phyloP scores from a whole-genome alignment of 75 land plant species.

The Cupressus sempervirens region DNA sequence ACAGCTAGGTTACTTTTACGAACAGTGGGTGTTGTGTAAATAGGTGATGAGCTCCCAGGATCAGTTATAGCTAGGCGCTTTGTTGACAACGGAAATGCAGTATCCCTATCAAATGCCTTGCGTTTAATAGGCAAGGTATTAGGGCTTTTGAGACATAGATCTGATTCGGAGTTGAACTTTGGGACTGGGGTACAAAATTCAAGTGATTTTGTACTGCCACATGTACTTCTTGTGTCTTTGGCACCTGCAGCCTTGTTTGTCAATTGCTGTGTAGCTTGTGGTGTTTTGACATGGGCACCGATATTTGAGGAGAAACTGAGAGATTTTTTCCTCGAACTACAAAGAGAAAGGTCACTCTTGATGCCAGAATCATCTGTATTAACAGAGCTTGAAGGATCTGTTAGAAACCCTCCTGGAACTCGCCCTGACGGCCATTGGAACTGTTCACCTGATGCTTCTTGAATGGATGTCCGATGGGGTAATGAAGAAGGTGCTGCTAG shows the following conservation, averaged over 20 bases:
- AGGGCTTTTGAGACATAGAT: constrained; percentile 39
- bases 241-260: constrained; percentile 13
- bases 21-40: constrained; percentile 33
- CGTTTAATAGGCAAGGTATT: constrained; percentile 63
- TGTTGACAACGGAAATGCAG: constrained; percentile 24
- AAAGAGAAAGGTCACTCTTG: constrained; percentile 28
- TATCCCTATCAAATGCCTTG: constrained; percentile 64
- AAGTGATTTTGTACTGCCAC: constrained; percentile 7
- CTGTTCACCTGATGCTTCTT: constrained; percentile 40
- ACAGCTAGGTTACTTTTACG: constrained; percentile 24
- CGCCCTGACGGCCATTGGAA: constrained; percentile 86
- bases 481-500: constrained; percentile 40
- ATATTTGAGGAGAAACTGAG: constrained; percentile 47
- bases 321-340: constrained; percentile 48
- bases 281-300: constrained; percentile 24
- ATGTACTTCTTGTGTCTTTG: constrained; percentile 15
- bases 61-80: constrained; percentile 60
- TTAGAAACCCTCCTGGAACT: constrained; percentile 55
- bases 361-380: constrained; percentile 38
- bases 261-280: constrained; percentile 13
- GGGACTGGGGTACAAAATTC: constrained; percentile 13
- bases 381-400: constrained; percentile 14
- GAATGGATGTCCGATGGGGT: constrained; percentile 34
- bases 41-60: constrained; percentile 36
- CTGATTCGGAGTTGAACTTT: constrained; percentile 30